A percentile compares a stretch with the other conserved stretches of the same genome.
Conservation (phyloP, 306 rosid species). For the Inga leiocalycina region DNA sequence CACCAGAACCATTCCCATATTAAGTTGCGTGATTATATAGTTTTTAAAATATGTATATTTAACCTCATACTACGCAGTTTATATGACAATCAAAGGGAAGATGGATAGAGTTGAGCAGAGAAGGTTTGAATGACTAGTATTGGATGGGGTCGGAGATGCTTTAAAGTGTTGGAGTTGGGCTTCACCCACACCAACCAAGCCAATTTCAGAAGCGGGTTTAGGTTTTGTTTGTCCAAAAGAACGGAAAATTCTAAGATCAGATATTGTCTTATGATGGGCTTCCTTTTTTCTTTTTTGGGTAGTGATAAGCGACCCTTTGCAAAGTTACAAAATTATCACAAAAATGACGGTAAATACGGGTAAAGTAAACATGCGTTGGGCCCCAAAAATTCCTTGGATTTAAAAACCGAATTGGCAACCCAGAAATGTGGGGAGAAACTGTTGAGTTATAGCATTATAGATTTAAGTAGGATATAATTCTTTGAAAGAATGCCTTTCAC, state of each 20-base stretch:
- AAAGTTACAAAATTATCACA: too few species aligned
- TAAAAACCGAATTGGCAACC: neutral
- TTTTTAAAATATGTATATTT: neutral
- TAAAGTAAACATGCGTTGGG: too few species aligned
- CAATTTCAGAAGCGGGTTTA: neutral
- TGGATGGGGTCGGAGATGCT: neutral
- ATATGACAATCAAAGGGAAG: neutral
- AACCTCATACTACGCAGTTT: neutral
- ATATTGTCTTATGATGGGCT: neutral
- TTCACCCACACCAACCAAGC: neutral
- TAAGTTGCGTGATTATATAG: too few species aligned
- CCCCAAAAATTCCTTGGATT: too few species aligned
- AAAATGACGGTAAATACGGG: too few species aligned
- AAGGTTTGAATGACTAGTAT: neutral
- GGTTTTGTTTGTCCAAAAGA: neutral
- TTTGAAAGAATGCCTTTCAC: neutral
- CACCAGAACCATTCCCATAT: neutral
- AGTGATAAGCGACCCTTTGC: too few species aligned
- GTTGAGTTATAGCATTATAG: neutral
- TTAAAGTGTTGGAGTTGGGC: neutral
- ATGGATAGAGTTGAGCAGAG: neutral
- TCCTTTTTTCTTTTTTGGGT: too few species aligned
- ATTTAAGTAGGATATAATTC: neutral
- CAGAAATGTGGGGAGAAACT: neutral
- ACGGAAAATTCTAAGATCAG: neutral